Conservation (phyloP, 805 yeast species). For the Myxozyma geophila region DNA sequence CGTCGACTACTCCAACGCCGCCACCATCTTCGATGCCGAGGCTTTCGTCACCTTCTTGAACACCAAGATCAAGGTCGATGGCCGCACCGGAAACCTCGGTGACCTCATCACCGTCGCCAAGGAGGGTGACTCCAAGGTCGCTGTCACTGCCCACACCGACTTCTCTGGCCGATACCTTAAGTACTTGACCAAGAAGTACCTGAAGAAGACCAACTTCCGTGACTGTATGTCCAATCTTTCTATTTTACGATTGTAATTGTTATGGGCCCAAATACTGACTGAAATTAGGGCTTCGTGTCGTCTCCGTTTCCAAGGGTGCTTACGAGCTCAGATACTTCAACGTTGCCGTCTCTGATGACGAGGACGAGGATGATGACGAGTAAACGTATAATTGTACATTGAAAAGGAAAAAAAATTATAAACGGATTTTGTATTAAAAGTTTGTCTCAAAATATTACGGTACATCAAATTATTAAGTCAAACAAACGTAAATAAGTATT, state of each 20-base stretch:
- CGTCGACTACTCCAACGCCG: slow-evolving; percentile 96
- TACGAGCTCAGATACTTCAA: slow-evolving; percentile 99
- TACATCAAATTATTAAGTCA: too few species aligned
- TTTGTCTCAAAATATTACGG: slow-evolving; percentile 7
- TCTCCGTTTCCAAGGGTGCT: slow-evolving; percentile 90
- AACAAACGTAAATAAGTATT: too few species aligned
- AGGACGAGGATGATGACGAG: slow-evolving; percentile 80
- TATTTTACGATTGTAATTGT: not conserved
- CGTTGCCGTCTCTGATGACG: slow-evolving; percentile 94
- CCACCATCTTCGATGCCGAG: slow-evolving; percentile 96
- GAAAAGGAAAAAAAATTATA: slow-evolving; percentile 10
- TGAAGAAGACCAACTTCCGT: slow-evolving; percentile 99
- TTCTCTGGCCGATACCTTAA: slow-evolving; percentile 99
- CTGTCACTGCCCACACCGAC: slow-evolving; percentile 85
- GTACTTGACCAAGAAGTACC: slow-evolving; percentile 99
- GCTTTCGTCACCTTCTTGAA: slow-evolving; percentile 96
- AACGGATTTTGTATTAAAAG: slow-evolving; percentile 13
- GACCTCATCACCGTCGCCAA: slow-evolving; percentile 85
- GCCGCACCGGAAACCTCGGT: slow-evolving; percentile 95
- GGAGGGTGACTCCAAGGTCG: slow-evolving; percentile 79
- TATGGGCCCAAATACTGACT: not conserved
- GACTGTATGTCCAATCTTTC: slow-evolving; percentile 56
- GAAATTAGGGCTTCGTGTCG: slow-evolving; percentile 84
- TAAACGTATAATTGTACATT: not conserved
- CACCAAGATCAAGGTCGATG: slow-evolving; percentile 99